These are phyloP conservation scores for Prorocentrum cordatum DNA, from an alignment of 169 alveolate genomes.

Conservation along the genomic window DNA sequence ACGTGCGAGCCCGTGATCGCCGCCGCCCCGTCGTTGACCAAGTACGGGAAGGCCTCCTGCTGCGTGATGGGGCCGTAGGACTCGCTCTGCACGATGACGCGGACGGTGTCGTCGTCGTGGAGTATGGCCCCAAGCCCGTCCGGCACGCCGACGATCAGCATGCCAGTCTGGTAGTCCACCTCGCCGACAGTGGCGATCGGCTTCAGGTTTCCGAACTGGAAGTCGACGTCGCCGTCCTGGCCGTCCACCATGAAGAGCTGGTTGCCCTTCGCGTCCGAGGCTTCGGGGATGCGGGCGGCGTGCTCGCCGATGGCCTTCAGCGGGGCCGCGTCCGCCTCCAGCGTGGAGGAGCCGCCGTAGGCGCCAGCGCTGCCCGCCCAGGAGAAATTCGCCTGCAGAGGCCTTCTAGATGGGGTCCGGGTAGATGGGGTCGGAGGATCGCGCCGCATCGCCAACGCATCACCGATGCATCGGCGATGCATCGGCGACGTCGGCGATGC, in stretches of 20 bases:
- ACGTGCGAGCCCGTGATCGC: not conserved
- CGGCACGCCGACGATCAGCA: not conserved
- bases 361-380: too few species aligned
- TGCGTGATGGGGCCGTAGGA: not conserved
- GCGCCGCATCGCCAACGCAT: too few species aligned
- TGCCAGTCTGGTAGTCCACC: not conserved
- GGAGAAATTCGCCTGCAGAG: too few species aligned
- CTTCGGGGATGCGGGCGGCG: not conserved
- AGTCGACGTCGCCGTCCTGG: not conserved
- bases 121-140: not conserved
- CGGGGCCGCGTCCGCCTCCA: too few species aligned
- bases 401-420: too few species aligned
- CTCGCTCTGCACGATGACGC: not conserved
- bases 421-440: too few species aligned
- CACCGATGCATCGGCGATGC: too few species aligned
- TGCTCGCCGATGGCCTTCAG: not conserved
- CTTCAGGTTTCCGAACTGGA: not conserved
- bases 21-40: not conserved
- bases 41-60: not conserved
- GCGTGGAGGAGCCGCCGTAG: too few species aligned
- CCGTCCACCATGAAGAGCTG: not conserved
- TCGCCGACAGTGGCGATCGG: not conserved
- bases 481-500: too few species aligned
- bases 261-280: not conserved
- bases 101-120: slow-evolving; percentile 2